These are phyloP conservation scores for Rhodamnia argentea DNA, from an alignment of 345 rosid genomes.

Conservation along the genomic window DNA sequence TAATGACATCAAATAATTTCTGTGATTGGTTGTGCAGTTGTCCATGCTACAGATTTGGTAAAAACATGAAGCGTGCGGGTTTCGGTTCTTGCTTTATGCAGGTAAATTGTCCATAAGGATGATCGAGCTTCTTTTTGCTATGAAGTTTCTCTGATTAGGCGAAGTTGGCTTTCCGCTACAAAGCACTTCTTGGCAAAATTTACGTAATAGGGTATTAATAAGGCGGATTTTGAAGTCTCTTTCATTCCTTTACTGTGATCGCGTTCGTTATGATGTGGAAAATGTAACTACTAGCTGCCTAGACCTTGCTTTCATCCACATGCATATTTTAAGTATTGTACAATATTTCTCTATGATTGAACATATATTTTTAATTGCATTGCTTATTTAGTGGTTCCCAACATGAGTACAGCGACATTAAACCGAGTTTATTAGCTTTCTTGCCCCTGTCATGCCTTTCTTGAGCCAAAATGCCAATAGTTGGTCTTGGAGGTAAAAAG, in stretches of 20 bases:
- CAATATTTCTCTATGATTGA: background rate
- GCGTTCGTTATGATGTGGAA: background rate
- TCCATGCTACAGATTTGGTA: constrained; percentile 74
- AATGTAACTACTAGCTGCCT: background rate
- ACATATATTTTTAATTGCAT: background rate
- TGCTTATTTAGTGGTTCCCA: background rate
- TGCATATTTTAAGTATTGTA: background rate
- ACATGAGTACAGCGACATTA: background rate
- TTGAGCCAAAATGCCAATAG: background rate
- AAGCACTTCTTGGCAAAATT: background rate
- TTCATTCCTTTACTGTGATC: background rate
- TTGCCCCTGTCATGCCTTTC: background rate
- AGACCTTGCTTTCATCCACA: background rate
- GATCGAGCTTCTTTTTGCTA: background rate
- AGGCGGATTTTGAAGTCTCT: background rate
- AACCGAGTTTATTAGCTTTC: background rate
- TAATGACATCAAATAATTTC: background rate
- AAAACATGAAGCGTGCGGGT: constrained; percentile 80
- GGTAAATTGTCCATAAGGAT: background rate
- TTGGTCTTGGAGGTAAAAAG: background rate
- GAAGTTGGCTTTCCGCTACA: background rate
- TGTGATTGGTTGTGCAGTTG: background rate
- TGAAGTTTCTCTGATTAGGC: background rate
- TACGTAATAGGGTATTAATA: background rate
- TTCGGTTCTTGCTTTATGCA: constrained; percentile 44